These are phyloP conservation scores for Erysimum cheiri DNA, from an alignment of 441 rosid species.

Conservation along the genomic window DNA sequence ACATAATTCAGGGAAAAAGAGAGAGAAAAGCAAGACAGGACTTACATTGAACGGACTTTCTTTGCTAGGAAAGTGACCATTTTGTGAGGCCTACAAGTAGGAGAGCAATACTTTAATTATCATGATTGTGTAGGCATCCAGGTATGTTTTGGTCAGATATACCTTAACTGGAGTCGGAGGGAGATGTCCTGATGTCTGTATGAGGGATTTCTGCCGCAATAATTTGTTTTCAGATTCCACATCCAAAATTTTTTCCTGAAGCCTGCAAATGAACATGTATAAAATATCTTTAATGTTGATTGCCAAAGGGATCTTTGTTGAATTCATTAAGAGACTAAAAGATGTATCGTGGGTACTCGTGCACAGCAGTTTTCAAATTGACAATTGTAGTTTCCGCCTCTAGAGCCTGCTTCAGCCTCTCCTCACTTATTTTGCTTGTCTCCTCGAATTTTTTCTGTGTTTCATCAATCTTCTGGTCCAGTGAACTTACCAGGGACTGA, in stretches of 20 bases:
- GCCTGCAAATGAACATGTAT: slow-evolving; percentile 53
- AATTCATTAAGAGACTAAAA: slow-evolving; percentile 26
- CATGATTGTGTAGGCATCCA: slow-evolving; percentile 17
- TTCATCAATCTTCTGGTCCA: slow-evolving; percentile 75
- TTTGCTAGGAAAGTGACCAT: slow-evolving; percentile 52
- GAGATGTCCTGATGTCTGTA: slow-evolving; percentile 61
- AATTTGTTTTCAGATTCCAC: slow-evolving; percentile 79
- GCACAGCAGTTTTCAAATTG: slow-evolving; percentile 77
- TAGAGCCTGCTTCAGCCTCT: slow-evolving; percentile 80
- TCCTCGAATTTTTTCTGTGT: slow-evolving; percentile 81
- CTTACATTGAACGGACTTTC: slow-evolving; percentile 39
- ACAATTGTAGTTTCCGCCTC: slow-evolving; percentile 81
- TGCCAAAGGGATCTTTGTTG: slow-evolving; percentile 23
- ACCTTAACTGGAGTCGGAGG: slow-evolving; percentile 60
- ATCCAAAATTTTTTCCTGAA: slow-evolving; percentile 77
- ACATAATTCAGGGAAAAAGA: slow-evolving; percentile 17
- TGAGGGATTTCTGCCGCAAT: slow-evolving; percentile 67
- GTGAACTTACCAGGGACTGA: slow-evolving; percentile 71
- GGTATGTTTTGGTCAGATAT: slow-evolving; percentile 25
- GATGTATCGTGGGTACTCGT: slow-evolving; percentile 56
- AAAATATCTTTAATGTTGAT: slow-evolving; percentile 5
- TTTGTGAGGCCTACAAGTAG: slow-evolving; percentile 62
- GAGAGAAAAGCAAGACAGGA: slow-evolving; percentile 29
- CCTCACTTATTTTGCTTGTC: slow-evolving; percentile 73
- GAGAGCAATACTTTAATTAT: slow-evolving; percentile 32